A percentile compares a stretch with the other conserved stretches of the same genome.
Evolutionary conservation across 345 rosid species (phyloP).

Genomic region (Sisymbrium altissimum): DNA sequence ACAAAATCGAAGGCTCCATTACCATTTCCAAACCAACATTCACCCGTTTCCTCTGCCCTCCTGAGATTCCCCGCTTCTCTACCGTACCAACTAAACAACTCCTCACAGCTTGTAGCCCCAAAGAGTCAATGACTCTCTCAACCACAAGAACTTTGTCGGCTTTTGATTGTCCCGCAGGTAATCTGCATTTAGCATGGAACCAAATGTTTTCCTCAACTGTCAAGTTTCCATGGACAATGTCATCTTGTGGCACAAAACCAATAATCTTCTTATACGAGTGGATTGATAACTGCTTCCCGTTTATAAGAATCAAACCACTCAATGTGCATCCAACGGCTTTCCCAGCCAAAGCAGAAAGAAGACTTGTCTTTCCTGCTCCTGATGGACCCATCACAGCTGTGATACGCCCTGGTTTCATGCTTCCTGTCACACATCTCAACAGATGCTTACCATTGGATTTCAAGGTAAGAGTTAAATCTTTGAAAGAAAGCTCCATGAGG

Average conservation of each 20-base stretch:
- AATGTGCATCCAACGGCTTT: conserved; percentile 74
- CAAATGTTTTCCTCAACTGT: conserved; percentile 95
- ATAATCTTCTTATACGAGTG: conserved; percentile 78
- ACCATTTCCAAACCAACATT: conserved; percentile 97
- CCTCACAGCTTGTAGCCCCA: conserved; percentile 81
- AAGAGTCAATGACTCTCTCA: conserved; percentile 84
- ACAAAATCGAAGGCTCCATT: conserved; percentile 93
- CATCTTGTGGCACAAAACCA: conserved; percentile 96
- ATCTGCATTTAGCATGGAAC: conserved; percentile 93
- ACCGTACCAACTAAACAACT: conserved; percentile 90
- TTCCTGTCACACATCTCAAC: conserved; percentile 80
- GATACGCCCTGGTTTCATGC: conserved; percentile 70
- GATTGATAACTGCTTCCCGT: conserved; percentile 68
- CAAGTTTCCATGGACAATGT: conserved; percentile 91
- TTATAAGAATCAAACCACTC: conserved; percentile 67
- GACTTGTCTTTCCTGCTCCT: conserved; percentile 96
- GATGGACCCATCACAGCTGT: conserved; percentile 99
- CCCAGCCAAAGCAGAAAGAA: conserved; percentile 83
- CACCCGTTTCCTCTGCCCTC: conserved; percentile 95
- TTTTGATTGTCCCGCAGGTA: conserved; percentile 58
- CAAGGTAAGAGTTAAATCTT: conserved; percentile 72
- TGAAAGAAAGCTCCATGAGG: conserved; percentile 69
- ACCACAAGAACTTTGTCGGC: conserved; percentile 82
- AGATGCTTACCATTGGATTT: conserved; percentile 67
- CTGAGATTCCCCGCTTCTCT: conserved; percentile 93